Conservation (phyloP, 305 asterid species). For the Fraxinus greggii region DNA sequence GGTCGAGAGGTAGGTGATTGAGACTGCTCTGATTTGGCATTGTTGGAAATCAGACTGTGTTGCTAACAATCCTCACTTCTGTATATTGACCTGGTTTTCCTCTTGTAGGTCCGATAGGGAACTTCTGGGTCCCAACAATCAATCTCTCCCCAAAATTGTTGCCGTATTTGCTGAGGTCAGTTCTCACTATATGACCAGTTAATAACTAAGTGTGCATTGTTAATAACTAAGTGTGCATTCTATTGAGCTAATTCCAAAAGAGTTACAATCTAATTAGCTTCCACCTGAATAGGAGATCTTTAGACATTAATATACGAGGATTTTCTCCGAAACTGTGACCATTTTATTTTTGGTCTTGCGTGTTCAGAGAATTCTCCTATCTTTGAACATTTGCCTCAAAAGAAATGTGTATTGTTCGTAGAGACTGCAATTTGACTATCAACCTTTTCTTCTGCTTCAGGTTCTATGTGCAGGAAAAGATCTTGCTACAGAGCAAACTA, state of each 20-base stretch:
- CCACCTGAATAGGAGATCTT: neutral
- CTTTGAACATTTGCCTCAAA: neutral
- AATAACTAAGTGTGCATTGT: neutral
- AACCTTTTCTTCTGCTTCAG: slow-evolving; percentile 33
- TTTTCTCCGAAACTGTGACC: neutral
- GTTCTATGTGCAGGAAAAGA: slow-evolving; percentile 82
- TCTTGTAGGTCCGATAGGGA: slow-evolving; percentile 69
- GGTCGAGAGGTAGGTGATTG: slow-evolving; percentile 66
- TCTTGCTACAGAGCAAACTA: slow-evolving; percentile 78
- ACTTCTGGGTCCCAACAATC: slow-evolving; percentile 81
- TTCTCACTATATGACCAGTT: neutral
- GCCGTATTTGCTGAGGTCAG: slow-evolving; percentile 87
- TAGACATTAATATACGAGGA: neutral
- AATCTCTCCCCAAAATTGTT: slow-evolving; percentile 79
- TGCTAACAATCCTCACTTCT: neutral
- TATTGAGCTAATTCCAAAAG: neutral
- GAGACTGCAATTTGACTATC: neutral
- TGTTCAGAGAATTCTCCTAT: neutral
- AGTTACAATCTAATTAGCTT: neutral
- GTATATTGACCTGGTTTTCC: slow-evolving; percentile 8
- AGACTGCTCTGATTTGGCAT: neutral
- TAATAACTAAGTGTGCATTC: neutral
- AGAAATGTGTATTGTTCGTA: neutral
- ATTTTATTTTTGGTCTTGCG: neutral
- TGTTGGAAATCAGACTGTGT: neutral